A percentile compares a stretch with the other conserved stretches of the same genome.
phyloP scores from a whole-genome alignment of 768 basidiomycete genomes.

The Tulasnella sp. region DNA sequence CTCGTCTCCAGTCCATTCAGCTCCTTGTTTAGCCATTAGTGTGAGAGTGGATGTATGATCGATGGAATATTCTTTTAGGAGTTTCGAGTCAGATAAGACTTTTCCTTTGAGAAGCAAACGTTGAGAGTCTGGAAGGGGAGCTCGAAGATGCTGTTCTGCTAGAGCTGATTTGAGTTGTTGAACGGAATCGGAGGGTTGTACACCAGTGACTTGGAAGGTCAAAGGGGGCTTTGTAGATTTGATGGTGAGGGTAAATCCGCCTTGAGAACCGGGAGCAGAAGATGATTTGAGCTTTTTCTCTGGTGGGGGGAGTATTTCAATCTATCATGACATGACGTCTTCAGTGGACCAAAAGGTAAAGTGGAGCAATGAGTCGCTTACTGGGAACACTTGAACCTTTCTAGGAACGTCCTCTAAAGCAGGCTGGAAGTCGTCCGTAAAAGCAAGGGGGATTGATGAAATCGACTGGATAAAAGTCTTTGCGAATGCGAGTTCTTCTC shows the following conservation, averaged over 20 bases:
- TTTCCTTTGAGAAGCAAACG: constrained; percentile 90
- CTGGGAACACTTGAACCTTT: constrained; percentile 56
- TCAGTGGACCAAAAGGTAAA: no score
- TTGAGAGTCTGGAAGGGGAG: constrained; percentile 70
- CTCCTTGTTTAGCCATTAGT: constrained; percentile 43
- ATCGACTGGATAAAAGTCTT: constrained; percentile 52
- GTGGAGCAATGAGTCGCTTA: constrained; percentile 23
- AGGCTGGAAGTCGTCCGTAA: constrained; percentile 64
- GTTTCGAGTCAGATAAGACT: constrained; percentile 74
- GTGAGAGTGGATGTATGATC: constrained; percentile 71
- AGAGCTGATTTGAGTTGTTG: constrained; percentile 65
- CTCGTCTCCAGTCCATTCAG: constrained; percentile 13
- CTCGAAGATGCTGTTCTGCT: constrained; percentile 39
- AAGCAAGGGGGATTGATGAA: constrained; percentile 52
- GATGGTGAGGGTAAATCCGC: constrained; percentile 58
- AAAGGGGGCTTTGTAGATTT: constrained; percentile 85
- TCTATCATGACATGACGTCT: constrained; percentile 27
- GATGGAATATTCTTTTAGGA: constrained; percentile 81
- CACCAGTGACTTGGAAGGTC: constrained; percentile 48
- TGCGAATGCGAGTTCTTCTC: constrained; percentile 45
- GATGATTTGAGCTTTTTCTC: constrained; percentile 1
- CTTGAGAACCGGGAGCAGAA: constrained; percentile 17
- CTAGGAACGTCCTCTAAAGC: constrained; percentile 51
- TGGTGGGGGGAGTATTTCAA: constrained; percentile 49
- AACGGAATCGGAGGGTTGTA: constrained; percentile 75